Base-by-base conservation (phyloP, 257 asterid genomes). In the Petunia axillaris region DNA sequence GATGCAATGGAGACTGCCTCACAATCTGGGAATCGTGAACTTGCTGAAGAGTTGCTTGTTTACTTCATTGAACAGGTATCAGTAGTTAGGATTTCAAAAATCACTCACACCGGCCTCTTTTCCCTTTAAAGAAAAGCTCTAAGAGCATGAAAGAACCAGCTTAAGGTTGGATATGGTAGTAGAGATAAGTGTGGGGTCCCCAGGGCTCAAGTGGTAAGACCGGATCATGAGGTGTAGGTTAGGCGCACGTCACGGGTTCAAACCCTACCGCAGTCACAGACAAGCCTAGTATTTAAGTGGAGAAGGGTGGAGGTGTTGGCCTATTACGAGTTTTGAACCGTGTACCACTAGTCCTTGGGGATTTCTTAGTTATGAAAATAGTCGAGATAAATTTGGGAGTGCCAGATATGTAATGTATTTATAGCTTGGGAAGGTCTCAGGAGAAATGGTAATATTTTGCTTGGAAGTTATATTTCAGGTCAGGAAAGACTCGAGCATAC, bases 1-100 rank as follows among this genome's bases (percentile, higher is more conserved):
- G 99, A 96, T 86, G 99, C 99, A 74, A 96, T 96, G 99, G 99
- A 94, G 89, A 96, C 98, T 39, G 98, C 99, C 79, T 96, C 99
- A 66, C 99, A 96, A 83, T 96, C 99, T 74, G 99, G 98, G 35
- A 98, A 96, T 67, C 98, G 98, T 77, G 98, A 96, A 86, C 99
- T 96, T 83, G 97, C 99, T 36, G 99, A 96, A 89, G 98, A 96
- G 87, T 88, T 96, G 89, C 99, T 94, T 86, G 93, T 93, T 70
- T 96, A 94, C 87, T 96, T 96, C 84, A 93, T 96, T 81, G 99
- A 96, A 77, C 90, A 96, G 98, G 99, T 96, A 86, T 60, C 68
- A 5, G 4, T 59, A 54, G 25, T 8, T 59, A 54, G 25, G 3
- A 67, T 73, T 73, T 73, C 60, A 73, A 50, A 73, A 5, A 6